These are phyloP conservation scores for Sporothrix brunneoviolacea DNA, from an alignment of 2,329 filamentous ascomycete genomes.

Conservation along the genomic window DNA sequence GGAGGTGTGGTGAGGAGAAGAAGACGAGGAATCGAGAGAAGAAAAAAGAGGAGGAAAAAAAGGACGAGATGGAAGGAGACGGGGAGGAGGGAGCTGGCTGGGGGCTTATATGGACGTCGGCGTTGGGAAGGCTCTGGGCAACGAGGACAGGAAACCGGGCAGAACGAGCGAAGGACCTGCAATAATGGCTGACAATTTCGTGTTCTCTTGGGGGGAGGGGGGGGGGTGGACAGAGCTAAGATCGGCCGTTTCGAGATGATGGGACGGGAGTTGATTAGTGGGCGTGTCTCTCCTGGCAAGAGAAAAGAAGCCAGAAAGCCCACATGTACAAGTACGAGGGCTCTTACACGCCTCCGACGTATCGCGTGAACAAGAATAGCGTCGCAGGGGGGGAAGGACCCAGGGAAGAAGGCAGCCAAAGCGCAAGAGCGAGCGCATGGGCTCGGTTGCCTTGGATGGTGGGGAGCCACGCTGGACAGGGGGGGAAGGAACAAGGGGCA, in stretches of 20 bases:
- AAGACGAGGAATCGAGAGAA: too few species aligned
- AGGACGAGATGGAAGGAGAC: too few species aligned
- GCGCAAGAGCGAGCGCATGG: neutral
- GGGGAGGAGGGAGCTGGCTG: slow-evolving; percentile 2
- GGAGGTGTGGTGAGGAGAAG: neutral
- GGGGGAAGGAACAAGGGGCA: slow-evolving; percentile 4
- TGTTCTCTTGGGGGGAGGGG: neutral
- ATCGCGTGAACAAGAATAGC: slow-evolving; percentile 15
- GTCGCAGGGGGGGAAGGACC: too few species aligned
- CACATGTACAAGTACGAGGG: too few species aligned
- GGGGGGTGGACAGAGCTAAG: slow-evolving; percentile 10
- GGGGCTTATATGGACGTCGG: slow-evolving; percentile 17
- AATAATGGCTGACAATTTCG: slow-evolving; percentile 7
- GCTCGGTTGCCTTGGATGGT: slow-evolving; percentile 5
- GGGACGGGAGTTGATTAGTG: slow-evolving; percentile 11
- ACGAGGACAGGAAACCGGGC: neutral
- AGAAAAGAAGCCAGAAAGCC: too few species aligned
- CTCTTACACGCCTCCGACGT: too few species aligned
- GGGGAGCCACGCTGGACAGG: neutral
- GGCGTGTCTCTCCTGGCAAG: too few species aligned
- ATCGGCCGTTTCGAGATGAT: slow-evolving; percentile 20
- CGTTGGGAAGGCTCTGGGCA: neutral
- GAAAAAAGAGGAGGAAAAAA: too few species aligned
- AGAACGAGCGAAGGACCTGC: slow-evolving; percentile 5
- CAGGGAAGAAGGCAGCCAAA: neutral